phyloP scores from a whole-genome alignment of 441 rosid genomes.

The Erodium trifolium region DNA sequence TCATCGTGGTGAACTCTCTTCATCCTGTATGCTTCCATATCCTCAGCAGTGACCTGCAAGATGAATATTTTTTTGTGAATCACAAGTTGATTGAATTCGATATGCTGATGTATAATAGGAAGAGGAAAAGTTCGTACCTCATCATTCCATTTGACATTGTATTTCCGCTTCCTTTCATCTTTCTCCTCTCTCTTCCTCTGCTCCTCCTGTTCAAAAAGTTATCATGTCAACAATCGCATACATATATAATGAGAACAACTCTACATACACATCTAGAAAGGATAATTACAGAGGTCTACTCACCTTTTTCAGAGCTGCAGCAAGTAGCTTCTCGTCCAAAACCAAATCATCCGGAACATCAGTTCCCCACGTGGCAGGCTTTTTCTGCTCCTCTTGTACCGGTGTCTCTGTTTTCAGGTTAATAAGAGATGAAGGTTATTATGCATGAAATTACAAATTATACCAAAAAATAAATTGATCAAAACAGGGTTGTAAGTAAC shows the following conservation, averaged over 20 bases:
- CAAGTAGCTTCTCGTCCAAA: slow-evolving; percentile 56
- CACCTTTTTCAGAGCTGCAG: slow-evolving; percentile 75
- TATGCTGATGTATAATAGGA: neutral
- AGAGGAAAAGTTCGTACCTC: slow-evolving; percentile 37
- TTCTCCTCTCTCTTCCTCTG: slow-evolving; percentile 55
- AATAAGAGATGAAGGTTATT: neutral
- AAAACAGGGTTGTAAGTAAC: neutral
- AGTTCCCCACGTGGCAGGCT: slow-evolving; percentile 70
- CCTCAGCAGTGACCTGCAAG: slow-evolving; percentile 64
- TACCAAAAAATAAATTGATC: neutral
- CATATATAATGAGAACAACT: neutral
- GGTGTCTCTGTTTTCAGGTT: slow-evolving; percentile 31
- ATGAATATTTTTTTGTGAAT: neutral
- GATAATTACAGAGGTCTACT: neutral
- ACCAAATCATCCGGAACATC: slow-evolving; percentile 62
- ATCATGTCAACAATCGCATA: neutral
- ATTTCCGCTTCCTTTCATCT: slow-evolving; percentile 88
- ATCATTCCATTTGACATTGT: slow-evolving; percentile 70
- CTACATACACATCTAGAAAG: neutral
- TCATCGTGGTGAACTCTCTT: slow-evolving; percentile 66
- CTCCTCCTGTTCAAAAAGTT: slow-evolving; percentile 44
- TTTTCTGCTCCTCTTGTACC: slow-evolving; percentile 47
- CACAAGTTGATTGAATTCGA: neutral
- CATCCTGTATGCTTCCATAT: slow-evolving; percentile 93
- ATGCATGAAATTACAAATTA: neutral